Conservation (phyloP, 768 basidiomycete genomes). For the Galerina sulciceps region DNA sequence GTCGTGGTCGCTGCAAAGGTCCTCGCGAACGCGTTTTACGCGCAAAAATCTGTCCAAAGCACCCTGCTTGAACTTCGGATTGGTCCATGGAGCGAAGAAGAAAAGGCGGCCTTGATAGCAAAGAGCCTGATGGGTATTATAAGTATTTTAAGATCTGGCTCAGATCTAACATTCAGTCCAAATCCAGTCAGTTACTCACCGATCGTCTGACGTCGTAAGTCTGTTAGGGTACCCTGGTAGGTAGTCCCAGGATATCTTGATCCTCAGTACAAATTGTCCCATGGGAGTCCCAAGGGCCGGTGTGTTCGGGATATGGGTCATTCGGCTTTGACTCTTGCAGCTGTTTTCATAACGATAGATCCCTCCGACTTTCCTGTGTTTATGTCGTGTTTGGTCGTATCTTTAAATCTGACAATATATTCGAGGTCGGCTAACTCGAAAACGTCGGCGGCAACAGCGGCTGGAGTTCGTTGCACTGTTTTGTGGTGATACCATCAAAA, state of each 20-base stretch:
- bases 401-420: too few relatives aligned
- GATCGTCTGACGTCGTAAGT: slow-evolving; percentile 24
- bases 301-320: slow-evolving; percentile 10
- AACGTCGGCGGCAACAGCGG: too few relatives aligned
- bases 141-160: slow-evolving; percentile 14
- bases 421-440: too few relatives aligned
- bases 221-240: slow-evolving; percentile 1
- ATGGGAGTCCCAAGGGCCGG: slow-evolving; percentile 10
- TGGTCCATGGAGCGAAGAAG: slow-evolving; percentile 24
- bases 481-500: too few relatives aligned
- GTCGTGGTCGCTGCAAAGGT: too few relatives aligned
- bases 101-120: slow-evolving; percentile 5
- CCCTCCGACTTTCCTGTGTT: too few relatives aligned
- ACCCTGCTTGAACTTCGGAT: slow-evolving; percentile 31
- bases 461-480: too few relatives aligned
- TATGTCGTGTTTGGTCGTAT: too few relatives aligned
- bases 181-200: slow-evolving; percentile 15
- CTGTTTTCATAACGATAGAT: too few relatives aligned
- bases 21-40: slow-evolving; percentile 14
- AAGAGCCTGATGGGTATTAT: slow-evolving; percentile 13
- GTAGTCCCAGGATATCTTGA: not conserved
- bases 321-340: not conserved
- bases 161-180: slow-evolving; percentile 24
- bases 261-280: slow-evolving; percentile 6
- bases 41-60: slow-evolving; percentile 37